A percentile compares a stretch with the other conserved stretches of the same genome.
phyloP scores from a whole-genome alignment of 495 filamentous ascomycete genomes.

The Neurospora sp. region DNA sequence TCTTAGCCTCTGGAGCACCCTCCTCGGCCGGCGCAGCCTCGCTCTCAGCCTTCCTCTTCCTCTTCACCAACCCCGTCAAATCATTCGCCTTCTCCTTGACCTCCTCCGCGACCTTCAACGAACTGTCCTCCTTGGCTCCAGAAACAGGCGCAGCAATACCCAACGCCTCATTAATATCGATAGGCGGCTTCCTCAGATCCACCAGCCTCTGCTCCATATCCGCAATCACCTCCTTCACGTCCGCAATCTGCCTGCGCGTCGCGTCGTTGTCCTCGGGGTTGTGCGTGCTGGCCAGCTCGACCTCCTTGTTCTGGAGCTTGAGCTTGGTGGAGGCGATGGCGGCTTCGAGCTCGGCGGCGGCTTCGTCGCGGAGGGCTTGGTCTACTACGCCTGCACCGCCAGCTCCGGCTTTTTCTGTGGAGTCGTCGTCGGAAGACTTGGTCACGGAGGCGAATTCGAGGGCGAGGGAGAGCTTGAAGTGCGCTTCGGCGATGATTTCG shows the following conservation, averaged over 20 bases:
- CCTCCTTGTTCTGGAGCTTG: constrained; percentile 66
- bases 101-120: constrained; percentile 56
- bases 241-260: constrained; percentile 56
- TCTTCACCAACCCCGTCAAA: constrained; percentile 74
- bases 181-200: constrained; percentile 64
- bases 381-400: constrained; percentile 40
- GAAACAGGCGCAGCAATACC: constrained; percentile 28
- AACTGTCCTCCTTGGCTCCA: constrained; percentile 31
- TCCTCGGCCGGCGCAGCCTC: constrained; percentile 17
- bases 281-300: constrained; percentile 43
- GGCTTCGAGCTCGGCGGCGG: constrained; percentile 65
- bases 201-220: constrained; percentile 69
- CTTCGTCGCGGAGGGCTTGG: constrained; percentile 61
- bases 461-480: constrained; percentile 91
- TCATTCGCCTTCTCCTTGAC: constrained; percentile 76
- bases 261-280: constrained; percentile 47
- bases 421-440: constrained; percentile 43
- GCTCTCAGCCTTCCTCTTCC: constrained; percentile 48
- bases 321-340: constrained; percentile 72
- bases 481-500: constrained; percentile 78
- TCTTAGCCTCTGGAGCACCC: constrained; percentile 40
- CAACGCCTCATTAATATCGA: constrained; percentile 50
- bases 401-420: constrained; percentile 25
- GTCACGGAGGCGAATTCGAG: constrained; percentile 86
- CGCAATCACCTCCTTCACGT: constrained; percentile 75